Evolutionary conservation across 352 stramenopile genomes (phyloP), one percentile per base, ranked within the genome.

Genomic region (Globisporangium middletonii): DNA sequence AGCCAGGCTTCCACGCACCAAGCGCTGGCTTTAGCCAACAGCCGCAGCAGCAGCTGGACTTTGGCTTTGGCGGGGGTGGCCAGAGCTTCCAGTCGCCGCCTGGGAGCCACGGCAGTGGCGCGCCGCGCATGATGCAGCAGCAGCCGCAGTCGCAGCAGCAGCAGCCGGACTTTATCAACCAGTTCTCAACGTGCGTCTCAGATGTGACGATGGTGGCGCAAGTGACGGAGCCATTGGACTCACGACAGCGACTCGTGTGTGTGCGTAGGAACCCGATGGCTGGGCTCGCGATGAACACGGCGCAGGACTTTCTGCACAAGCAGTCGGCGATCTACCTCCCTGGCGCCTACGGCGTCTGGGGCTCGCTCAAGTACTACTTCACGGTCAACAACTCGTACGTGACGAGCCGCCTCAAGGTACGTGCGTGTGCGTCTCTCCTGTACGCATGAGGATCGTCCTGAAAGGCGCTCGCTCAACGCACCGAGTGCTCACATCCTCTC

Each of bases 321-420:
- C 83, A 94, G 53, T 90, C 82, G 51, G 73, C 84, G 55, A 77
- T 88, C 53, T 94, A 92, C 46, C 65, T 94, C 15, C 85, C 85
- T 0, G 82, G 83, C 11, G 85, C 85, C 11, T 88, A 92, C 52
- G 83, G 80, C 9, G 60, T 91, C 37, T 89, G 85, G 74, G 83
- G 82, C 11, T 91, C 71, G 48, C 69, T 92, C 54, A 95, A 95
- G 70, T 93, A 93, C 64, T 95, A 94, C 50, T 95, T 96, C 58
- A 92, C 79, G 50, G 86, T 96, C 56, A 91, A 94, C 69, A 96
- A 95, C 71, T 88, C 72, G 62, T 96, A 95, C 62, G 86, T 96
- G 33, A 86, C 88, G 52, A 93, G 79, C 57, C 83, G 83, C 35
- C 72, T 95, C 35, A 95, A 92, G 73, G 84, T 94, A 57, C 33